phyloP scores from a whole-genome alignment of 176 grass and related monocot genomes.

The Oryza officinalis region DNA sequence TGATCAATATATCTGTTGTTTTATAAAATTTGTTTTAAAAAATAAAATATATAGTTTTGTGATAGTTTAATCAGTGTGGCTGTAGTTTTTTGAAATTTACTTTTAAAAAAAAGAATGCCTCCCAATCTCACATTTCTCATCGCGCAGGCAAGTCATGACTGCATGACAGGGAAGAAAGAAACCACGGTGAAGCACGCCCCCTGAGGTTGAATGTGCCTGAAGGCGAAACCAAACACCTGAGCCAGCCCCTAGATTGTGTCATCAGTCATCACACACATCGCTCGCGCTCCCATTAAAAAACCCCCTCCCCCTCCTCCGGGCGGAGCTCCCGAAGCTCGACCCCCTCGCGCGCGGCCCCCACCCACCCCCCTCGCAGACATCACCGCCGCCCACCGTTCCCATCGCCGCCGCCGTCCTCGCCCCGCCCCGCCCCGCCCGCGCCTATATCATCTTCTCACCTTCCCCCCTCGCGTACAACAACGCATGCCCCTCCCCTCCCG shows the following conservation, averaged over 20 bases:
- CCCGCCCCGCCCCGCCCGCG: neutral
- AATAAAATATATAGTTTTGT: no score
- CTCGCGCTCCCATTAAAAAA: conserved; percentile 12
- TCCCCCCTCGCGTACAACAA: neutral
- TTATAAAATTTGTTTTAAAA: no score
- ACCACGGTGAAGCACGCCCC: no score
- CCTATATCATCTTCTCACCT: conserved; percentile 34
- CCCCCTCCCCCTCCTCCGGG: conserved; percentile 16
- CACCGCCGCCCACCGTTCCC: conserved; percentile 57
- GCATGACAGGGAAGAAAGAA: no score
- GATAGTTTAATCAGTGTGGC: no score
- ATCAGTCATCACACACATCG: conserved; percentile 33
- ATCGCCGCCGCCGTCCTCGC: conserved; percentile 35
- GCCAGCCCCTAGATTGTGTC: neutral
- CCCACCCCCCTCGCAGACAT: conserved; percentile 50
- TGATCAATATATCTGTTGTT: no score
- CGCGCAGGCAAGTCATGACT: no score
- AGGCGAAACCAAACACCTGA: no score
- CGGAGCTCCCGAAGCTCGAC: conserved; percentile 58
- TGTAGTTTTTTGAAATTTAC: no score
- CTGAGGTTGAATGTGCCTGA: no score
- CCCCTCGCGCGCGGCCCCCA: neutral
- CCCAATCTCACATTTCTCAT: no score
- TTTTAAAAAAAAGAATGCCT: no score
- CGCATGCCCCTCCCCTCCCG: neutral